Evolutionary conservation across 768 basidiomycete genomes (phyloP).

Genomic region (Lactifluus pinguis): DNA sequence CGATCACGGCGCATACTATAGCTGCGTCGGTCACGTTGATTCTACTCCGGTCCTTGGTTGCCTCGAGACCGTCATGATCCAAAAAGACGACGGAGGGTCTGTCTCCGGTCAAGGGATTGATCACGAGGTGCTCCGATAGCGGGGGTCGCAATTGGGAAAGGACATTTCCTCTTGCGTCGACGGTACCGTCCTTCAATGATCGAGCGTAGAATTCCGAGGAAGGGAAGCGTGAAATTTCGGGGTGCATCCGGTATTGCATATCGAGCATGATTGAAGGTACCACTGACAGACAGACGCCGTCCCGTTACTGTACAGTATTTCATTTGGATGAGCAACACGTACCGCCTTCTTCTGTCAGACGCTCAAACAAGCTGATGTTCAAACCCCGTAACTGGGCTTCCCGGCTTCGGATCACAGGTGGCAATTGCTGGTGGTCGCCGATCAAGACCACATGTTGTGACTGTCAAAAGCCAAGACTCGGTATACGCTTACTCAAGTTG

Average conservation of each 20-base stretch:
- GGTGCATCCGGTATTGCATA: conserved; percentile 96
- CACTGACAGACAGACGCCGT: conserved; percentile 31
- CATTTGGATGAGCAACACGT: conserved; percentile 23
- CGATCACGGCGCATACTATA: conserved; percentile 70
- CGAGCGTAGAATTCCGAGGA: conserved; percentile 73
- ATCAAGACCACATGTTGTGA: conserved; percentile 79
- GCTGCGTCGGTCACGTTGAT: conserved; percentile 72
- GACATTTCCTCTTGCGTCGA: conserved; percentile 40
- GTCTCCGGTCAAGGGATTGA: conserved; percentile 30
- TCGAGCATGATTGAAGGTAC: conserved; percentile 91
- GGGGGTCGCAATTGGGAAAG: conserved; percentile 52
- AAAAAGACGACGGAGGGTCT: conserved; percentile 69
- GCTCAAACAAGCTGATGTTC: conserved; percentile 78
- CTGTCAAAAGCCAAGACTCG: conserved; percentile 31
- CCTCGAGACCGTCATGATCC: conserved; percentile 68
- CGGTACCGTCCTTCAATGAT: conserved; percentile 66
- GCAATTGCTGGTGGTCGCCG: conserved; percentile 95
- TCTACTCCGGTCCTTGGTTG: conserved; percentile 56
- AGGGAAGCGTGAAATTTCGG: conserved; percentile 80
- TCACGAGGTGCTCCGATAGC: conserved; percentile 41
- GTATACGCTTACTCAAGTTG: background rate
- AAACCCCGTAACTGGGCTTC: conserved; percentile 69
- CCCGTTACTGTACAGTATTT: too few species aligned
- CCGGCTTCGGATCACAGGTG: conserved; percentile 73
- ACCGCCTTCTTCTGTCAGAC: conserved; percentile 79